Evolutionary conservation across 768 basidiomycete genomes (phyloP), one percentile per base, ranked within the genome.

Genomic region (Lentinula raphanica): DNA sequence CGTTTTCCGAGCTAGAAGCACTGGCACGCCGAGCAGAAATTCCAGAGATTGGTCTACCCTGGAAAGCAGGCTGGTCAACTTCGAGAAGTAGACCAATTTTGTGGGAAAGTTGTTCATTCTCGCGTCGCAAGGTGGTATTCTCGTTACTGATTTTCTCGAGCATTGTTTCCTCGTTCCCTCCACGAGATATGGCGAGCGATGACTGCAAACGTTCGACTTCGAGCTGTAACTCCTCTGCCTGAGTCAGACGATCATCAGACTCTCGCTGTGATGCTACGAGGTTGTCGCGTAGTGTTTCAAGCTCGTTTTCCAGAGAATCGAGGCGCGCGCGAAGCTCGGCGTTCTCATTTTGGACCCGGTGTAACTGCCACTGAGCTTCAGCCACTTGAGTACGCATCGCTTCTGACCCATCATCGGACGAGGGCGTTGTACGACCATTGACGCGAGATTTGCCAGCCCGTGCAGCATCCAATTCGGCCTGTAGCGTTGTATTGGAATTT

Each of bases 21-120:
- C 91, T 93, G 48, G 79, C 76, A 42, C 85, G 83, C 31, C 82
- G 82, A 58, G 76, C 79, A 42, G 75, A 76, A 12, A 79, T 72
- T 35, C 80, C 81, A 8, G 88, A 90, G 60, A 86, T 72, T 25
- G 86, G 87, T 59, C 81, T 72, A 19, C 79, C 80, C 49, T 77
- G 76, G 29, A 87, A 92, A 3, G 81, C 75, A 21, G 88, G 83
- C 63, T 90, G 88, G 65, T 93, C 91, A 44, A 90, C 92, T 65
- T 94, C 92, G 54, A 96, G 81, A 15, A 96, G 78, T 48, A 95
- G 79, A 58, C 86, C 89, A 64, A 96, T 93, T 79, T 93, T 94
- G 69, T 92, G 91, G n/a, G 88, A 87, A 44, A 94, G 81, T 64
- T 93, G 86, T 67, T 91, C 88, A 69, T 94, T 94, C 72, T 94